These are phyloP conservation scores for Deinandra increscens DNA, from an alignment of 129 eudicot genomes.

Conservation along the genomic window DNA sequence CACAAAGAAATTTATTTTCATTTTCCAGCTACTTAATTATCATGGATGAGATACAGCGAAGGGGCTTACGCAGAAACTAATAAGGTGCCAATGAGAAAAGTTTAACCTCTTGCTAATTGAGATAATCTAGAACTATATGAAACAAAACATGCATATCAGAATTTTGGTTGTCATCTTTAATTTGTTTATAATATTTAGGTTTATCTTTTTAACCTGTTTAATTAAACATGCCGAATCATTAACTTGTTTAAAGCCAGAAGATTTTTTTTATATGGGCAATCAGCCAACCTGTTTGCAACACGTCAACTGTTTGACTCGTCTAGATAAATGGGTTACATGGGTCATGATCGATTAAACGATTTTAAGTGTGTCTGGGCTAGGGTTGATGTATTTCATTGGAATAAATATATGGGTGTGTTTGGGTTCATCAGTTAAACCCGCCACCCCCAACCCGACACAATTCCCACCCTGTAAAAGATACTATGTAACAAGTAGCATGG, in stretches of 20 bases:
- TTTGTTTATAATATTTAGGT: neutral
- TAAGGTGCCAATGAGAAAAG: neutral
- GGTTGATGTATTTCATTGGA: neutral
- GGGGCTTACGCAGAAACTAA: neutral
- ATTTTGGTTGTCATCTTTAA: neutral
- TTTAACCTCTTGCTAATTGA: slow-evolving; percentile 11
- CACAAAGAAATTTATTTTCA: neutral
- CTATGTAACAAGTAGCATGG: slow-evolving; percentile 1
- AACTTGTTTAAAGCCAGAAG: neutral
- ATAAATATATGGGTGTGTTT: neutral
- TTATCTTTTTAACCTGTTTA: neutral
- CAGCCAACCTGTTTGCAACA: neutral
- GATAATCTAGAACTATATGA: neutral
- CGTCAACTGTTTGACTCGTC: neutral
- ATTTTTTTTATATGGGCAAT: neutral
- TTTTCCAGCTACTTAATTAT: neutral
- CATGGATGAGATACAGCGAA: neutral
- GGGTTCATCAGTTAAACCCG: neutral
- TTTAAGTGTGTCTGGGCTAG: neutral
- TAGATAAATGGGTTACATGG: neutral
- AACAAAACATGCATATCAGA: slow-evolving; percentile 9
- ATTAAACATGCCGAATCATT: too few relatives aligned
- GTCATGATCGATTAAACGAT: neutral
- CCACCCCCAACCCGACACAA: neutral
- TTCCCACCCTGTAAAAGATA: neutral